Conservation (phyloP, 164 flowering plant species). For the Amborella trichopoda region DNA sequence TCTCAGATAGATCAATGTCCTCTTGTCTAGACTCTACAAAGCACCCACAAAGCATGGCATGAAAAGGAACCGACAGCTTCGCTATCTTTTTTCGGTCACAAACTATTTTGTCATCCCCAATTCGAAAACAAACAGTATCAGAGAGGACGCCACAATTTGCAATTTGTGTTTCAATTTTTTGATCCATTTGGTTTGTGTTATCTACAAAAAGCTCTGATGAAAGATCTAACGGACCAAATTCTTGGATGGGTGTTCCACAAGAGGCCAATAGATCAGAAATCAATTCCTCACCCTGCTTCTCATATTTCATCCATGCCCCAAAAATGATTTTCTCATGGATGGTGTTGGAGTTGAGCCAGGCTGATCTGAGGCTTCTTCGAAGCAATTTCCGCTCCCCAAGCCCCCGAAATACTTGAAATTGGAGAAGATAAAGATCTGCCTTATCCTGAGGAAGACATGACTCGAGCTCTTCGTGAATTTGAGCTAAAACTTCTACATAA, state of each 20-base stretch:
- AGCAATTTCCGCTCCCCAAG: conserved; percentile 80
- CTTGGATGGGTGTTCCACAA: conserved; percentile 59
- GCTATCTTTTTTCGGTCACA: conserved; percentile 82
- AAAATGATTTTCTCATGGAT: conserved; percentile 70
- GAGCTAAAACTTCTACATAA: conserved; percentile 89
- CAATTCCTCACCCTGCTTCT: conserved; percentile 77
- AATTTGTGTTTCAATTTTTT: conserved; percentile 8
- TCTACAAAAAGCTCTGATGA: conserved; percentile 20
- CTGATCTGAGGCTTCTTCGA: conserved; percentile 72
- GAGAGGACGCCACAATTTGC: conserved; percentile 1
- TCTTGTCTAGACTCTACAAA: conserved; percentile 70
- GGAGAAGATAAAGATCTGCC: conserved; percentile 65
- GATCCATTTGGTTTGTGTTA: background rate
- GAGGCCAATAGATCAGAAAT: conserved; percentile 68
- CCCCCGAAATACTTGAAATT: conserved; percentile 86
- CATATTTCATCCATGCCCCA: conserved; percentile 94
- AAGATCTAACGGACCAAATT: conserved; percentile 58
- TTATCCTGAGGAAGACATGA: conserved; percentile 37
- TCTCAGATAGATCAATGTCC: conserved; percentile 72
- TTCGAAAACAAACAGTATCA: conserved; percentile 33
- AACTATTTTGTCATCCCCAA: conserved; percentile 53
- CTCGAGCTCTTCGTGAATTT: conserved; percentile 94
- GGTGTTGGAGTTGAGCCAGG: conserved; percentile 64
- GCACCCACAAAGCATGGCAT: conserved; percentile 85
- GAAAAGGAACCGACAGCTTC: conserved; percentile 65